phyloP scores from a whole-genome alignment of 2,329 filamentous ascomycete genomes.

The Monilinia fructigena region DNA sequence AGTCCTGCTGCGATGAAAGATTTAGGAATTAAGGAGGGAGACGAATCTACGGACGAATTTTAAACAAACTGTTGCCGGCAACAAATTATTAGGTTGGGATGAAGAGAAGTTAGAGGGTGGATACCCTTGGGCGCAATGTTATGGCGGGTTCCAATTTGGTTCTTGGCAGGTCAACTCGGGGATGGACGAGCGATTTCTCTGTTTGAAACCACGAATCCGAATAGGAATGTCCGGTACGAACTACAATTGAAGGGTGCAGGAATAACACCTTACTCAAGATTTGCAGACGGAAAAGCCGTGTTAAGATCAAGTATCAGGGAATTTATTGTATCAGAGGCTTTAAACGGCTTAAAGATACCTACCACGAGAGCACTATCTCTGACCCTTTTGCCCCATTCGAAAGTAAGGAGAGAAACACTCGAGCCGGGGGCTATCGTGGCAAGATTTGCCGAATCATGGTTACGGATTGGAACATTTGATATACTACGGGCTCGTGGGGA shows the following conservation, averaged over 20 bases:
- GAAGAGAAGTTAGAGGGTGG: conserved; percentile 64
- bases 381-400: conserved; percentile 69
- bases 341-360: conserved; percentile 83
- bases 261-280: conserved; percentile 89
- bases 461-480: conserved; percentile 94
- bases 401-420: conserved; percentile 72
- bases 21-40: conserved; percentile 69
- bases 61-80: conserved; percentile 74
- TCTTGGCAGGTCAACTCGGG: conserved; percentile 92
- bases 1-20: conserved; percentile 77
- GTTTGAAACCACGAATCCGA: conserved; percentile 81
- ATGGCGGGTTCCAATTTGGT: conserved; percentile 79
- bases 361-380: conserved; percentile 83
- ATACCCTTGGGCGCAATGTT: conserved; percentile 98
- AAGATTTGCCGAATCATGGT: conserved; percentile 87
- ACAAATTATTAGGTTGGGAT: conserved; percentile 77
- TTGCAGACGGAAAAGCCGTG: conserved; percentile 94
- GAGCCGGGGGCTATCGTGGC: conserved; percentile 93
- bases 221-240: conserved; percentile 74
- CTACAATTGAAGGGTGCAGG: conserved; percentile 94
- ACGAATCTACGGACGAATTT: conserved; percentile 77
- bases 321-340: conserved; percentile 85
- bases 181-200: conserved; percentile 93
- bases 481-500: conserved; percentile 82
- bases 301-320: conserved; percentile 90